Base-by-base conservation (phyloP, 345 rosid genomes). In the Cardiospermum halicacabum region DNA sequence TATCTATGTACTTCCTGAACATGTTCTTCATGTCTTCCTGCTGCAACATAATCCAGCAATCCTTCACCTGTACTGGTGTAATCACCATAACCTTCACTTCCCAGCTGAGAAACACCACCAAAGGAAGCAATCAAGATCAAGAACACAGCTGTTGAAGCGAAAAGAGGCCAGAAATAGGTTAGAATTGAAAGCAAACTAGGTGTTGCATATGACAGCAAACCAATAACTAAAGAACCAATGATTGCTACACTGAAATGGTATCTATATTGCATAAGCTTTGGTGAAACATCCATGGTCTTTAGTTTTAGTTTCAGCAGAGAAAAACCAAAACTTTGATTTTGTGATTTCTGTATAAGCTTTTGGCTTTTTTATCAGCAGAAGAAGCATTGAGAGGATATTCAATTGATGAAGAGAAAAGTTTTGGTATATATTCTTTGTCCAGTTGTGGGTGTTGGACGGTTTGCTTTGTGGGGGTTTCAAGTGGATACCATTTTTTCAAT, bases 101-200 rank as follows among this genome's bases (percentile, higher is more conserved):
- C 65, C 37, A 77, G 47, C 54, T 65, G 80, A 2, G 94, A 77
- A 65, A 84, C 67, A 40, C 97, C 92, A 19, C 96, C 94, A 34
- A 86, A 86, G 50, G 81, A 78, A 28, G 77, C 13, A 25, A 86
- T 78, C 43, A 75, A 47, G 32, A 80, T 79, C 71, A 85, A 50
- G 65, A 93, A 82, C 31, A 85, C 89, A 0, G 91, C 57, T 0
- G 98, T 90, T 22, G 97, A 93, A 11, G 91, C 98, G 25, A 90
- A 71, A 68, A 93, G 94, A 71, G 97, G 98, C 96, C 90, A 84
- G 71, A 90, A 90, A 68, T 75, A 90, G 21, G 85, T 73, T 42
- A 93, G 64, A 68, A 88, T 68, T 69, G 71, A 50, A 62, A 86
- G 42, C 16, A 88, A 22, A n/a, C 85, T 72, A 0, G 98, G 96